phyloP scores from a whole-genome alignment of 495 filamentous ascomycete species.

The Lineolata rhizophorae region DNA sequence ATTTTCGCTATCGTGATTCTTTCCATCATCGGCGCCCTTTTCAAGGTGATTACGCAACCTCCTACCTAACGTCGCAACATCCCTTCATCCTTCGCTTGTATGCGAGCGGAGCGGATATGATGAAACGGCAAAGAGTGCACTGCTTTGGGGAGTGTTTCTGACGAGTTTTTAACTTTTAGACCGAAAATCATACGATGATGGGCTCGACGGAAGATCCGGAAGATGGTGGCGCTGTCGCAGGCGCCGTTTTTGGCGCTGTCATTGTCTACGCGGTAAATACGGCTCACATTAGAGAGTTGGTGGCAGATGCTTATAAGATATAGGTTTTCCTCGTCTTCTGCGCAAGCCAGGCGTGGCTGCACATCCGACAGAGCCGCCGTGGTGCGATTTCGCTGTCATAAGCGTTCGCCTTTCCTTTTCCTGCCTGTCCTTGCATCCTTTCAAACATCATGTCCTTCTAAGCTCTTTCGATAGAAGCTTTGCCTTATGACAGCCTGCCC shows the following conservation, averaged over 20 bases:
- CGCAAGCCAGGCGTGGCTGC: constrained; percentile 61
- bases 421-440: no score
- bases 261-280: constrained; percentile 44
- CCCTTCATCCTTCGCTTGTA: no score
- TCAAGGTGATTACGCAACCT: constrained; percentile 28
- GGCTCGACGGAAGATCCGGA: constrained; percentile 43
- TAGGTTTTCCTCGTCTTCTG: constrained; percentile 83
- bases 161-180: no score
- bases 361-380: constrained; percentile 50
- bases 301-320: constrained; percentile 3
- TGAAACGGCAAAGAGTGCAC: no score
- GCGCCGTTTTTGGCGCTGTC: constrained; percentile 64
- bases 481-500: no score
- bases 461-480: no score
- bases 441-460: no score
- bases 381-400: constrained; percentile 54
- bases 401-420: constrained; percentile 2
- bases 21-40: constrained; percentile 59
- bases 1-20: constrained; percentile 76
- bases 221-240: constrained; percentile 56
- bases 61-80: no score
- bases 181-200: constrained; percentile 57
- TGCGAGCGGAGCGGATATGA: no score
- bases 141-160: neutral
- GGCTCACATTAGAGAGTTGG: neutral